A percentile compares a stretch with the other conserved stretches of the same genome.
phyloP scores from a whole-genome alignment of 139 green algal genomes.

The Ettlia oleoabundans region DNA sequence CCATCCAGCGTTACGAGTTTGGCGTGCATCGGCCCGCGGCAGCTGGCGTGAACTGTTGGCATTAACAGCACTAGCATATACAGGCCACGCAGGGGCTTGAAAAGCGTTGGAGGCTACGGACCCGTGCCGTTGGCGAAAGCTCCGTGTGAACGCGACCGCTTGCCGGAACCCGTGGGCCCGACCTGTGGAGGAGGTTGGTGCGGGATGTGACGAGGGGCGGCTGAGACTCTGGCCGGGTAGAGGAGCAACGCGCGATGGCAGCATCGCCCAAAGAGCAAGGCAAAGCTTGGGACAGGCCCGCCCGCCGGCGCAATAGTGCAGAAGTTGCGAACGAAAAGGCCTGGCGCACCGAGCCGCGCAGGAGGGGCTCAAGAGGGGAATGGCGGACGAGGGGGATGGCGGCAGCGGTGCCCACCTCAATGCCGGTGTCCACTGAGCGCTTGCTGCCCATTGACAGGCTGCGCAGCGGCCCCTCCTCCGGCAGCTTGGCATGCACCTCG shows the following conservation, averaged over 20 bases:
- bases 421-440: constrained; percentile 39
- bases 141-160: constrained; percentile 21
- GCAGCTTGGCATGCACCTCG: constrained; percentile 52
- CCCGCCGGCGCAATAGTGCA: background rate
- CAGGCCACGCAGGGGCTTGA: no score
- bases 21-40: no score
- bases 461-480: constrained; percentile 47
- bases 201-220: background rate
- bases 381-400: background rate
- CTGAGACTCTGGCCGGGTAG: no score
- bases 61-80: no score
- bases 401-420: constrained; percentile 35
- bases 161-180: constrained; percentile 10
- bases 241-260: background rate
- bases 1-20: no score
- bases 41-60: no score
- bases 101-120: background rate
- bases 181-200: background rate
- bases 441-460: constrained; percentile 53
- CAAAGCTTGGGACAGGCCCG: no score
- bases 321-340: background rate
- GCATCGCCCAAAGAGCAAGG: background rate
- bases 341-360: background rate
- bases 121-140: constrained; percentile 26
- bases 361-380: background rate